phyloP scores from a whole-genome alignment of 1,284 basidiomycete species.

The Ceratobasidium theobromae region DNA sequence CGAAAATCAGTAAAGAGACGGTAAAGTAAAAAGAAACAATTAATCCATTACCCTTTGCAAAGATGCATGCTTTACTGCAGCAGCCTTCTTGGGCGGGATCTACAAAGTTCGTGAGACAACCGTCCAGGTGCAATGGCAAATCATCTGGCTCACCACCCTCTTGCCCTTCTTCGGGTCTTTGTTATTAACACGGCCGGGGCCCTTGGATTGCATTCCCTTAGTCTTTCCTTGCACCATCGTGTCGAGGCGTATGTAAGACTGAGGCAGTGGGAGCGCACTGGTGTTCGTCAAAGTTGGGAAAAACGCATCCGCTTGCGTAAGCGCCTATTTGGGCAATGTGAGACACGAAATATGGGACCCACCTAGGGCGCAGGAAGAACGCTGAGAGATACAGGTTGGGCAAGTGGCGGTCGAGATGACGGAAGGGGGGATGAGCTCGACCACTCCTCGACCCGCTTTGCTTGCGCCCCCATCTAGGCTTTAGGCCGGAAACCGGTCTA shows the following conservation, averaged over 20 bases:
- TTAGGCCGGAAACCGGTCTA: constrained; percentile 2
- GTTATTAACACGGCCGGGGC: constrained; percentile 25
- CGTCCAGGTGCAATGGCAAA: neutral
- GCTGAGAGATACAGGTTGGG: constrained; percentile 29
- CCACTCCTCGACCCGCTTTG: neutral
- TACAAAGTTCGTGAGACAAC: neutral
- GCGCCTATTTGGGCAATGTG: constrained; percentile 12
- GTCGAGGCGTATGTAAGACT: constrained; percentile 12
- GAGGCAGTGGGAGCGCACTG: constrained; percentile 18
- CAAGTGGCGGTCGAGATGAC: neutral
- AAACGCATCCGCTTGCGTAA: constrained; percentile 20
- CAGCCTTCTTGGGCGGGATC: constrained; percentile 71
- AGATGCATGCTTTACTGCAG: constrained; percentile 64
- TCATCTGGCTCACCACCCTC: constrained; percentile 44
- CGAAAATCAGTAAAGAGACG: constrained; percentile 7
- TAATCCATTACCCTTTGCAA: constrained; percentile 59
- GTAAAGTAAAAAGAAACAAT: neutral
- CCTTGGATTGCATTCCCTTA: constrained; percentile 33
- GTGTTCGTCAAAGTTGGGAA: neutral
- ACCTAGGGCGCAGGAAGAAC: constrained; percentile 29
- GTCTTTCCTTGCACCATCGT: constrained; percentile 36
- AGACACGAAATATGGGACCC: neutral
- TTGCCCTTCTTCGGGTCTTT: constrained; percentile 68
- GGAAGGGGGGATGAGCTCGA: neutral
- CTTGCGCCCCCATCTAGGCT: neutral